Percentiles rank a stretch among this genome's conserved stretches.
Evolutionary conservation across 106 monocot species (phyloP).

Genomic region (Agapanthus africanus): DNA sequence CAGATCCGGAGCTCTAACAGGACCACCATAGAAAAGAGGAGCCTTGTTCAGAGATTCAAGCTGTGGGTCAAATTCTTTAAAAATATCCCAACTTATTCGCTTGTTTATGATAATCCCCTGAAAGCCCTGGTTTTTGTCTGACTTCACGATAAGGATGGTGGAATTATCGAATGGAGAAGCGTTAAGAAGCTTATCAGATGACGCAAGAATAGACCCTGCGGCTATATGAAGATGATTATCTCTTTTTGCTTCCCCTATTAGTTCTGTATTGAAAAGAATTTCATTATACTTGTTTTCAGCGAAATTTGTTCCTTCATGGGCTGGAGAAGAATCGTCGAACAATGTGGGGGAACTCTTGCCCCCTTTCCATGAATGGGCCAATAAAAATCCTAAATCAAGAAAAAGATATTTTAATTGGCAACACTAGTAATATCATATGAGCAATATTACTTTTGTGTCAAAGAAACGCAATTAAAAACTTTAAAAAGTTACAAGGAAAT

Average conservation of each 20-base stretch:
- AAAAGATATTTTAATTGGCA: background rate
- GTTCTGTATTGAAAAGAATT: background rate
- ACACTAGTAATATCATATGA: background rate
- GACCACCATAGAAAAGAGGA: slow-evolving; percentile 77
- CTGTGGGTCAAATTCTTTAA: slow-evolving; percentile 31
- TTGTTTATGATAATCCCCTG: slow-evolving; percentile 79
- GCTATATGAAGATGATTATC: slow-evolving; percentile 17
- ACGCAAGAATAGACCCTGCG: slow-evolving; percentile 55
- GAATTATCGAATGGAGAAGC: slow-evolving; percentile 60
- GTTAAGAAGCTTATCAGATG: slow-evolving; percentile 42
- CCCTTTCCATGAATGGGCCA: slow-evolving; percentile 26
- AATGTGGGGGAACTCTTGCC: slow-evolving; percentile 3
- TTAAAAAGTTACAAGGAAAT: background rate
- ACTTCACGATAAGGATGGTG: slow-evolving; percentile 53
- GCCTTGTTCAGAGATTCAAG: slow-evolving; percentile 38
- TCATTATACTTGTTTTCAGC: slow-evolving; percentile 9
- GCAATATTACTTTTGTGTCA: background rate
- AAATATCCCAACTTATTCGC: slow-evolving; percentile 56
- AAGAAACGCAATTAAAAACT: background rate
- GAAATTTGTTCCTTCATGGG: slow-evolving; percentile 8
- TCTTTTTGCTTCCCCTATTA: no score
- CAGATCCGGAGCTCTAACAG: slow-evolving; percentile 33
- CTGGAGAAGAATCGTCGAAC: background rate
- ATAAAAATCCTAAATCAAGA: slow-evolving; percentile 43
- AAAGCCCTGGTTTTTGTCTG: slow-evolving; percentile 39